phyloP scores from a whole-genome alignment of 75 land plant genomes.

The Selaginella tamariscina region DNA sequence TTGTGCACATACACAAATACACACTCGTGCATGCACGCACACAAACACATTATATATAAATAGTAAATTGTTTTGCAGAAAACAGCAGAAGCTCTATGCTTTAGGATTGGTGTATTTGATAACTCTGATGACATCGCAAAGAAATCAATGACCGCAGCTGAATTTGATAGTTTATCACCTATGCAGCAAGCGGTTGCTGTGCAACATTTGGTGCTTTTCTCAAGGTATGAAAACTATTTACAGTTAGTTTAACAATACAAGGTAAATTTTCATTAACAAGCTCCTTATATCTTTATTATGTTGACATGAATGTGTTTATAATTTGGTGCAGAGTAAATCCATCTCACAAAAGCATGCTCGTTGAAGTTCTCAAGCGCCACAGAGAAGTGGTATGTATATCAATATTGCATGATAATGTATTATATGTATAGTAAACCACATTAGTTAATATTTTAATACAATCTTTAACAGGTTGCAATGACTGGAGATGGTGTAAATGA shows the following conservation, averaged over 20 bases:
- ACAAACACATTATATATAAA: too few species aligned
- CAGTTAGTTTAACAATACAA: background rate
- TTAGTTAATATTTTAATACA: too few species aligned
- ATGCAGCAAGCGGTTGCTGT: conserved; percentile 58
- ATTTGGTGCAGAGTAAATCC: conserved; percentile 71
- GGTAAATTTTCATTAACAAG: background rate
- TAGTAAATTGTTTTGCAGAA: conserved; percentile 28
- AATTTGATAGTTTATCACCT: conserved; percentile 78
- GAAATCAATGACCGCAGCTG: conserved; percentile 86
- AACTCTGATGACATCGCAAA: conserved; percentile 65
- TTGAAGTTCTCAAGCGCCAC: conserved; percentile 83
- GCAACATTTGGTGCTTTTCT: conserved; percentile 74
- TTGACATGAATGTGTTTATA: too few species aligned
- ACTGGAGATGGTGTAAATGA: conserved; percentile 99
- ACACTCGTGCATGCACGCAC: too few species aligned
- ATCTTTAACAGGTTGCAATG: conserved; percentile 79
- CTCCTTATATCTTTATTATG: too few species aligned
- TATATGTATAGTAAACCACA: too few species aligned
- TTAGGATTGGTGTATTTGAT: conserved; percentile 81
- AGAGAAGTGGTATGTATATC: conserved; percentile 78
- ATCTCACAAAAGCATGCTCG: conserved; percentile 91
- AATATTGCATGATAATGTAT: background rate
- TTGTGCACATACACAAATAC: too few species aligned
- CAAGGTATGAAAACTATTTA: conserved; percentile 37
- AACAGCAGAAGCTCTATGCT: conserved; percentile 91